Evolutionary conservation across 1,284 basidiomycete species (phyloP), one percentile per base, ranked within the genome.

Genomic region (Meripilus lineatus): DNA sequence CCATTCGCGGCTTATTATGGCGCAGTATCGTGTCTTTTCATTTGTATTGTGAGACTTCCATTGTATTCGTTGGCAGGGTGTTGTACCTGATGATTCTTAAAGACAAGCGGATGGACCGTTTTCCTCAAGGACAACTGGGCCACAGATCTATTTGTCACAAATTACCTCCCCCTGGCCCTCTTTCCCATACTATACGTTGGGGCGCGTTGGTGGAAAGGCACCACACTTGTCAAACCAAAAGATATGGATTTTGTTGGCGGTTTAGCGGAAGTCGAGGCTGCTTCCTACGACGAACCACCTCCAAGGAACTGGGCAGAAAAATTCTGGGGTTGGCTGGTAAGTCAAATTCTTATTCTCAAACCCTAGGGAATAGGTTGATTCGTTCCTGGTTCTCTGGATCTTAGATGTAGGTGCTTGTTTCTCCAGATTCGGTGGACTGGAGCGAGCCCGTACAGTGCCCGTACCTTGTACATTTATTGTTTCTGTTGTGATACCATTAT

Each of bases 181-280:
- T 92, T 91, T 76, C 83, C 86, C 15, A 49, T 89, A 40, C 59
- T 93, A 28, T 93, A 87, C 62, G 3, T 77, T 32, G 74, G 65
- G 5, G 71, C 77, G 46, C 75, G 75, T 50, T 54, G 77, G n/a
- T 72, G 67, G 57, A 76, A 75, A 57, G 72, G 70, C 52, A 61
- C 69, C 24, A 62, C 69, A 4, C 63, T 70, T 20, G 62, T 81
- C 30, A 65, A 58, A 33, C 58, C 79, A 8, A 57, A 68, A 23
- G 75, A 91, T 30, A 89, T 95, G 79, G 91, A 94, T 64, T 90
- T 95, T 54, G 65, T 79, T 44, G 72, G 73, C 3, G 77, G 83
- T 41, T 67, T 88, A 40, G 80, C 74, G 17, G 80, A 88, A 60
- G 83, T 90, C 23, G 77, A 84, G 53, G 81, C 80, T 1, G 79